phyloP scores from a whole-genome alignment of 2,329 filamentous ascomycete species.

The Pseudomassariella vexata region DNA sequence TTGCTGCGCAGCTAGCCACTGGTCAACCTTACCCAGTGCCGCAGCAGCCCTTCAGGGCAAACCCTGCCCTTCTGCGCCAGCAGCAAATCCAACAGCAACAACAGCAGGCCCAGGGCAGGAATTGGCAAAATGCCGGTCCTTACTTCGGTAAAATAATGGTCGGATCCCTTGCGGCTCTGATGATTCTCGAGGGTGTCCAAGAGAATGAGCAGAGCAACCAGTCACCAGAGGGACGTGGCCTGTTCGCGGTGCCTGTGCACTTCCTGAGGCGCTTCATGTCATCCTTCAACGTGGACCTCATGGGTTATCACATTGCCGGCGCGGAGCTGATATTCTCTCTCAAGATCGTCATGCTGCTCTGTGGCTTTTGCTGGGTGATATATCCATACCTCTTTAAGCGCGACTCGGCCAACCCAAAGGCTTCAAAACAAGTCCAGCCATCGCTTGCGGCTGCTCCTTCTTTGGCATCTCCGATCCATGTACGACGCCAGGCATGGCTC shows the following conservation, averaged over 20 bases:
- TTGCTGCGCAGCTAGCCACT: conserved; percentile 49
- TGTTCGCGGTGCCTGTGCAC: conserved; percentile 59
- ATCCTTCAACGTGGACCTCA: conserved; percentile 43
- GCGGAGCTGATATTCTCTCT: conserved; percentile 42
- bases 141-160: conserved; percentile 81
- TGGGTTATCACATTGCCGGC: conserved; percentile 45
- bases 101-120: conserved; percentile 41
- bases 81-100: conserved; percentile 44
- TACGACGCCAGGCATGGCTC: conserved; percentile 84
- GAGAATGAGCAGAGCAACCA: conserved; percentile 62
- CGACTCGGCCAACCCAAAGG: conserved; percentile 47
- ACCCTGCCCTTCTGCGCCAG: conserved; percentile 42
- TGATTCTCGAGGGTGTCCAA: conserved; percentile 79
- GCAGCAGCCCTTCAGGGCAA: conserved; percentile 30
- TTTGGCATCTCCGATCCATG: conserved; percentile 74
- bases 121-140: conserved; percentile 48
- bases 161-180: conserved; percentile 82
- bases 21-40: conserved; percentile 46
- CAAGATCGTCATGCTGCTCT: conserved; percentile 46
- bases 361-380: conserved; percentile 49
- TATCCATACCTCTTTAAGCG: conserved; percentile 49
- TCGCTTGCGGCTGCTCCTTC: conserved; percentile 56
- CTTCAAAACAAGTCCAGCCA: conserved; percentile 27
- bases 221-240: conserved; percentile 57
- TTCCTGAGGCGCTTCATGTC: conserved; percentile 44